These are phyloP conservation scores for Microcyclospora tardicrescens DNA, from an alignment of 2,329 filamentous ascomycete genomes.

Conservation along the genomic window DNA sequence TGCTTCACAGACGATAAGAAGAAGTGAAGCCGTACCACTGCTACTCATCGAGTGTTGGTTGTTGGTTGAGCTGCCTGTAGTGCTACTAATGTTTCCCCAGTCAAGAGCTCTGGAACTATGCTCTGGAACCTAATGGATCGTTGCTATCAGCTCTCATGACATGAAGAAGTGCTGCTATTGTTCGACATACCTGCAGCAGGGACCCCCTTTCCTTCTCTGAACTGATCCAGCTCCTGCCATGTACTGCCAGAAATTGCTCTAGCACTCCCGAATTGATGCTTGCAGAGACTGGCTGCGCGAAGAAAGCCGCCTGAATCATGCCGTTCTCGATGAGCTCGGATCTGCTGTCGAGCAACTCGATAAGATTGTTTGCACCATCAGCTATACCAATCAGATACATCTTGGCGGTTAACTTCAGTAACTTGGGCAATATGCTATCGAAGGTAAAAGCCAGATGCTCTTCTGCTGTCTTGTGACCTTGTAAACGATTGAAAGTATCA, in stretches of 20 bases:
- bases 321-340: slow-evolving; percentile 4
- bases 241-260: slow-evolving; percentile 5
- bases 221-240: slow-evolving; percentile 10
- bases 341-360: slow-evolving; percentile 10
- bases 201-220: slow-evolving; percentile 7
- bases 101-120: background rate
- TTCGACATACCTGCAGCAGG: slow-evolving; percentile 1
- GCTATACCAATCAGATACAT: slow-evolving; percentile 62
- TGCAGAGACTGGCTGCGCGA: slow-evolving; percentile 10
- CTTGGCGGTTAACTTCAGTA: slow-evolving; percentile 38
- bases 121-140: background rate
- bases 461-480: slow-evolving; percentile 40
- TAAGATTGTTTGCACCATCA: slow-evolving; percentile 42
- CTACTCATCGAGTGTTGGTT: background rate
- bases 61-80: background rate
- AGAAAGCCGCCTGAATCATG: slow-evolving; percentile 10
- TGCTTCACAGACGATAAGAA: too few species aligned
- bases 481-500: slow-evolving; percentile 46
- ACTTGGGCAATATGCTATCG: slow-evolving; percentile 41
- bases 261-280: slow-evolving; percentile 3
- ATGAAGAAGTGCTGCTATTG: background rate
- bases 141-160: background rate
- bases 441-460: slow-evolving; percentile 59
- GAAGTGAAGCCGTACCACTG: background rate
- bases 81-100: background rate